Evolutionary conservation across 352 stramenopile species (phyloP).

Genomic region (Globisporangium abappressorium): DNA sequence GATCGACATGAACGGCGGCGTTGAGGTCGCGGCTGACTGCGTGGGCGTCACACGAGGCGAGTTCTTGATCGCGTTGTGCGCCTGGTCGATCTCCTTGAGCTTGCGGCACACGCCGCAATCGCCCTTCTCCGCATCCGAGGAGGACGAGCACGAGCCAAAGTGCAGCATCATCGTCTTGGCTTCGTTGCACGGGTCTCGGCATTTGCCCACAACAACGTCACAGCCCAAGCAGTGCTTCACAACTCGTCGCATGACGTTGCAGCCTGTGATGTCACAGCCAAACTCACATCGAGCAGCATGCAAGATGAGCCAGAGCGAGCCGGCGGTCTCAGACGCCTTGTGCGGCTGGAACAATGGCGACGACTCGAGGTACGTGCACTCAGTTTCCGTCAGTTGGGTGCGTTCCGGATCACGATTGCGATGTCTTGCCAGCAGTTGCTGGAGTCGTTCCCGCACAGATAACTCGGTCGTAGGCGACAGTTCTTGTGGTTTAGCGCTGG

Average conservation of each 20-base stretch:
- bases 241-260: slow-evolving; percentile 68
- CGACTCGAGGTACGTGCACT: slow-evolving; percentile 48
- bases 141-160: slow-evolving; percentile 44
- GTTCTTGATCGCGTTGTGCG: slow-evolving; percentile 48
- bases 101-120: slow-evolving; percentile 59
- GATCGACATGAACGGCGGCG: slow-evolving; percentile 18
- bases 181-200: slow-evolving; percentile 68
- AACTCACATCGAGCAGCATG: slow-evolving; percentile 45
- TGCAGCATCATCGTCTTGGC: slow-evolving; percentile 77
- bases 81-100: slow-evolving; percentile 65
- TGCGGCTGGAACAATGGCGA: slow-evolving; percentile 51
- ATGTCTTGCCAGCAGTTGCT: slow-evolving; percentile 16
- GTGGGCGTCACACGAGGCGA: slow-evolving; percentile 20
- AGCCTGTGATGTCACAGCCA: slow-evolving; percentile 53
- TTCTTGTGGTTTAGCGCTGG: neutral
- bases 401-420: slow-evolving; percentile 4
- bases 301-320: slow-evolving; percentile 69
- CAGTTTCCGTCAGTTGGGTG: slow-evolving; percentile 34
- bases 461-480: neutral
- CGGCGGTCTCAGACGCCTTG: slow-evolving; percentile 56
- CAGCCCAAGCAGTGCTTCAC: slow-evolving; percentile 62
- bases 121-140: slow-evolving; percentile 15
- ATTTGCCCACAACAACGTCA: slow-evolving; percentile 55
- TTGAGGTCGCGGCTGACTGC: neutral
- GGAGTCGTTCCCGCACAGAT: slow-evolving; percentile 23